Evolutionary conservation across 352 stramenopile genomes (phyloP), one percentile per base, ranked within the genome.

Genomic region (Phytophthora capsici): DNA sequence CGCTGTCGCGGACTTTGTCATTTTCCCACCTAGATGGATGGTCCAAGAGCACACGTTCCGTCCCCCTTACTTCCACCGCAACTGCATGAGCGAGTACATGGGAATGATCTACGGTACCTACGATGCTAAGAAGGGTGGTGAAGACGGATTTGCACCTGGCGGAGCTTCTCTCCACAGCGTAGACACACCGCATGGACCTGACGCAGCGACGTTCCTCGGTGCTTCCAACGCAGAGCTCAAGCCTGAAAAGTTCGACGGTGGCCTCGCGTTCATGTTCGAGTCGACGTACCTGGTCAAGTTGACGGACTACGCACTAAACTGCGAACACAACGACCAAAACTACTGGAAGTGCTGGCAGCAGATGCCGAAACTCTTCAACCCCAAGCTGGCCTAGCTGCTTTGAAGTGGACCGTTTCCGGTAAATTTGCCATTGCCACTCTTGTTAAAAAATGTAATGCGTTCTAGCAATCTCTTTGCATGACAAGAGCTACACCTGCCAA

Each of bases 11-110:
- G 97, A 99, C 73, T 99, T 99, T 81, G 96, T 99, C 9, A 98
- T 99, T 62, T 99, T 99, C 67, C 96, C 96, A 19, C 96, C 95
- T 10, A 87, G 96, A 19, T 98, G 96, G 84, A 98, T 99, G 95
- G 94, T 87, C 47, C 95, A 95, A 70, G 88, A 98, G 47, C 82
- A 99, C 71, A 98, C 96, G 22, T 96, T 94, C 70, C 89, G 94
- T 7, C 94, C 93, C 34, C 92, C 93, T 1, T 98, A 95, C 75
- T 98, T 98, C 71, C 97, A 99, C 73, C 89, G 96, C 48, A 99
- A 99, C 81, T 95, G 84, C 60, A 99, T 99, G 96, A 95, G 85
- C 19, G 96, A 99, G 82, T 99, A 98, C 73, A 99, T 99, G 97
- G 97, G 97, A 45, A 97, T 99, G 81, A 93, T 99, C 61, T 94